Evolutionary conservation across 768 basidiomycete species (phyloP).

Genomic region (Naematelia encephala): DNA sequence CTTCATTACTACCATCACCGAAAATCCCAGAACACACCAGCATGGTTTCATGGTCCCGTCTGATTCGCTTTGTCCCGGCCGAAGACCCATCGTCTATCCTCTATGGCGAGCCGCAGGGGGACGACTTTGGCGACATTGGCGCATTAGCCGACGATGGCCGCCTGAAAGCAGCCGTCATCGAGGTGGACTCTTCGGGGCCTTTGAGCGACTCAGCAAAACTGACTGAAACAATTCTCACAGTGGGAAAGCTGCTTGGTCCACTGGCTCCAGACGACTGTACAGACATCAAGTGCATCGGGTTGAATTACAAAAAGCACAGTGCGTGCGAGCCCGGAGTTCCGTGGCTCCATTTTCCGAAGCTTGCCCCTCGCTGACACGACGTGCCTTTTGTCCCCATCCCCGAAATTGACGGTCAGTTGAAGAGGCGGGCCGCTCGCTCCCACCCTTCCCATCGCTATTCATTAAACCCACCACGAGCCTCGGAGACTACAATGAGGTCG

Average conservation of each 20-base stretch:
- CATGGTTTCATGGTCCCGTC: slow-evolving; percentile 13
- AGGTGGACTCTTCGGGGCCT: neutral
- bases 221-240: slow-evolving; percentile 4
- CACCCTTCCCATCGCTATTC: slow-evolving; percentile 33
- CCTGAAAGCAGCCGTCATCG: slow-evolving; percentile 14
- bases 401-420: slow-evolving; percentile 8
- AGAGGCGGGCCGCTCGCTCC: slow-evolving; percentile 23
- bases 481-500: slow-evolving; percentile 6
- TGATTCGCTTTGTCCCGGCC: slow-evolving; percentile 16
- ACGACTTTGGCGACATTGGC: slow-evolving; percentile 1
- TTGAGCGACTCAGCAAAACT: neutral
- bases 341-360: neutral
- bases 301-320: slow-evolving; percentile 27
- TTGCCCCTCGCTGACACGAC: neutral
- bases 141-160: slow-evolving; percentile 1
- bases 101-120: slow-evolving; percentile 16
- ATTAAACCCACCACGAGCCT: slow-evolving; percentile 39
- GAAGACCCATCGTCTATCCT: neutral
- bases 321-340: slow-evolving; percentile 4
- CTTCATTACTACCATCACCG: too few species aligned
- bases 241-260: slow-evolving; percentile 13
- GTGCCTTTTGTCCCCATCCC: too few species aligned
- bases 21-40: too few species aligned
- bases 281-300: slow-evolving; percentile 12
- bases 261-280: slow-evolving; percentile 5